These are phyloP conservation scores for Theobroma cacao DNA, from an alignment of 345 rosid species.

Conservation along the genomic window DNA sequence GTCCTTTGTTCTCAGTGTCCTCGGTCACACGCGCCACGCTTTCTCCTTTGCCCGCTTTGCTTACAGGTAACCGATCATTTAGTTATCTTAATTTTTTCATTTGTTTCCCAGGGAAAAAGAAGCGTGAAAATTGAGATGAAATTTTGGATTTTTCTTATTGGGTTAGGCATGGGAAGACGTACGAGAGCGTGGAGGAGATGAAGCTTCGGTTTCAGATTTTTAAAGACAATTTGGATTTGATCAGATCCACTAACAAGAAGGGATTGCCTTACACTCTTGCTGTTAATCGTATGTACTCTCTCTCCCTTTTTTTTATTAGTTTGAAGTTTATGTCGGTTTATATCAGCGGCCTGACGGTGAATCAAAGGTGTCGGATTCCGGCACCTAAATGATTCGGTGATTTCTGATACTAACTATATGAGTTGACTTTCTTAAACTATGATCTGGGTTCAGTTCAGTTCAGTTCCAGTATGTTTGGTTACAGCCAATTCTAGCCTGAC, in stretches of 20 bases:
- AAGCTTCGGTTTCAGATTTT: conserved; percentile 70
- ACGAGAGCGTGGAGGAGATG: conserved; percentile 66
- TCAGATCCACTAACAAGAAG: conserved; percentile 71
- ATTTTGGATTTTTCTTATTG: neutral
- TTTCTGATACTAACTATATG: neutral
- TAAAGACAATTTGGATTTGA: conserved; percentile 66
- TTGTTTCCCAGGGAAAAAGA: neutral
- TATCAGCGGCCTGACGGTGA: neutral
- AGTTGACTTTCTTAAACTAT: neutral
- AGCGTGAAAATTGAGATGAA: neutral
- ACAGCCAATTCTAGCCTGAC: neutral
- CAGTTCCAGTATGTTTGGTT: neutral
- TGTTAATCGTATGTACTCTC: conserved; percentile 56
- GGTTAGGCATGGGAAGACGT: conserved; percentile 67
- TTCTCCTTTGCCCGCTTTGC: conserved; percentile 77
- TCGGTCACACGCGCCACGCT: conserved; percentile 61
- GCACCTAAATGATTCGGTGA: neutral
- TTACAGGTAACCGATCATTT: conserved; percentile 36
- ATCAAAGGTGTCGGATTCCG: neutral
- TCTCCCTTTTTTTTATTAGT: too few species aligned
- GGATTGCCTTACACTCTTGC: conserved; percentile 64
- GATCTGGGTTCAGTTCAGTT: neutral
- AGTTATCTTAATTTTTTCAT: neutral
- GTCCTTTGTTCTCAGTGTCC: conserved; percentile 43
- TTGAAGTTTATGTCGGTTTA: neutral